Conservation (phyloP, 2,329 filamentous ascomycete species). For the Endoconidiophora polonica region DNA sequence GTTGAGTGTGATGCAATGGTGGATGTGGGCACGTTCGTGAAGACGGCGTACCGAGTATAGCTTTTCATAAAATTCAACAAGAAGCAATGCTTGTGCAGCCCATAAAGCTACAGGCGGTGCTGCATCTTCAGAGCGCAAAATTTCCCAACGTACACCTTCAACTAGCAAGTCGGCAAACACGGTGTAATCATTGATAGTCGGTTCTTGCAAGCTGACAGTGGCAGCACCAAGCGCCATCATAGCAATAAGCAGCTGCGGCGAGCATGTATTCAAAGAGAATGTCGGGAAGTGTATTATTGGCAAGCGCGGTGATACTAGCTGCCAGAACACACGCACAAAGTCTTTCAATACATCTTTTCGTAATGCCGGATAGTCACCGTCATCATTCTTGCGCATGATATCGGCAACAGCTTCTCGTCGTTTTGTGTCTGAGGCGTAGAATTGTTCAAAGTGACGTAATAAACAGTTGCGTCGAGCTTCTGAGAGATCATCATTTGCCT, state of each 20-base stretch:
- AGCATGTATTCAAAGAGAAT: constrained; percentile 65
- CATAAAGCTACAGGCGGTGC: constrained; percentile 70
- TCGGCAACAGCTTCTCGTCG: constrained; percentile 16
- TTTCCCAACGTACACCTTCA: constrained; percentile 60
- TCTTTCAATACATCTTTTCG: constrained; percentile 70
- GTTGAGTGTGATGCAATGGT: constrained; percentile 72
- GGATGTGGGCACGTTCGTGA: constrained; percentile 79
- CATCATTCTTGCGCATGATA: constrained; percentile 23
- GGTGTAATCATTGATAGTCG: constrained; percentile 34
- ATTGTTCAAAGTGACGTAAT: constrained; percentile 1
- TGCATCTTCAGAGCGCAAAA: constrained; percentile 68
- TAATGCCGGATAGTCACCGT: constrained; percentile 32
- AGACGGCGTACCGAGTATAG: constrained; percentile 69
- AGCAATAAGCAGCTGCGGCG: constrained; percentile 58
- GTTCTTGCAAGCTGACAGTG: constrained; percentile 51
- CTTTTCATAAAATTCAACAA: constrained; percentile 84
- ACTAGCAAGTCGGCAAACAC: constrained; percentile 44
- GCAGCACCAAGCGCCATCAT: constrained; percentile 76
- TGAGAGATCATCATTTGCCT: constrained; percentile 13
- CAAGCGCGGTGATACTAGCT: constrained; percentile 66
- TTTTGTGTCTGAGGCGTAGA: neutral
- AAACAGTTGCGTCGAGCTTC: constrained; percentile 23
- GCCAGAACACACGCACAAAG: constrained; percentile 78
- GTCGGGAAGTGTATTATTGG: constrained; percentile 81
- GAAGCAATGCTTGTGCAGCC: constrained; percentile 70